phyloP scores from a whole-genome alignment of 495 filamentous ascomycete species.

The Trichocladium antarcticum region DNA sequence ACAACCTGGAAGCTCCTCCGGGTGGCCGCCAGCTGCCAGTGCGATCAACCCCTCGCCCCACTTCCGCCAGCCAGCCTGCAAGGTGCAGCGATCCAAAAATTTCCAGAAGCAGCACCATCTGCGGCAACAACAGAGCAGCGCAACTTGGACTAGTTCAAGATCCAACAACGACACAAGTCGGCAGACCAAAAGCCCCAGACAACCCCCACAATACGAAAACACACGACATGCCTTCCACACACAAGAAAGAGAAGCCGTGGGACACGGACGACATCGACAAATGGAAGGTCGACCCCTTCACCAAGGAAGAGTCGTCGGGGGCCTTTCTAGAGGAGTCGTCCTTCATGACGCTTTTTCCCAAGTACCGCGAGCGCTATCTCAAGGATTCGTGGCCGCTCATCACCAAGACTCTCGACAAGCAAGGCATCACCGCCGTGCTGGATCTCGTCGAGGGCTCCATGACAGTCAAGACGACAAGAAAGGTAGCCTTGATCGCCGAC shows the following conservation, averaged over 20 bases:
- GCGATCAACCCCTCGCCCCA: slow-evolving; percentile 12
- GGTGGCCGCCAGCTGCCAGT: not conserved
- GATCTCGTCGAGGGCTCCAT: slow-evolving; percentile 94
- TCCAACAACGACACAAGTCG: not conserved
- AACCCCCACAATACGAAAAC: not conserved
- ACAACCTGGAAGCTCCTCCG: not conserved
- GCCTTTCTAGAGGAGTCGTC: slow-evolving; percentile 81
- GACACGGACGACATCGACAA: slow-evolving; percentile 97
- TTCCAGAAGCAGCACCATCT: slow-evolving; percentile 2
- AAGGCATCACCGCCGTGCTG: slow-evolving; percentile 73
- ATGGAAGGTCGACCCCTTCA: slow-evolving; percentile 89
- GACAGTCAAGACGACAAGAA: slow-evolving; percentile 84
- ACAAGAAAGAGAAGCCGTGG: slow-evolving; percentile 94
- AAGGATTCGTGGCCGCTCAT: slow-evolving; percentile 79
- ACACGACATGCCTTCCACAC: slow-evolving; percentile 71
- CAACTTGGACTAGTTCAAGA: not conserved
- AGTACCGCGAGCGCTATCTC: slow-evolving; percentile 92
- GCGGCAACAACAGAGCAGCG: not conserved
- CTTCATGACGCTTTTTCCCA: slow-evolving; percentile 87
- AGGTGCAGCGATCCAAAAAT: slow-evolving; percentile 15
- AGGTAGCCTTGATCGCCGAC: slow-evolving; percentile 10
- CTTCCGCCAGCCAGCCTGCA: slow-evolving; percentile 8
- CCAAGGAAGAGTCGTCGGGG: slow-evolving; percentile 72
- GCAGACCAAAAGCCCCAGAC: not conserved
- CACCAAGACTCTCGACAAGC: slow-evolving; percentile 69